Evolutionary conservation across 108 stramenopile genomes (phyloP).

Genomic region (Discostella pseudostelligera): DNA sequence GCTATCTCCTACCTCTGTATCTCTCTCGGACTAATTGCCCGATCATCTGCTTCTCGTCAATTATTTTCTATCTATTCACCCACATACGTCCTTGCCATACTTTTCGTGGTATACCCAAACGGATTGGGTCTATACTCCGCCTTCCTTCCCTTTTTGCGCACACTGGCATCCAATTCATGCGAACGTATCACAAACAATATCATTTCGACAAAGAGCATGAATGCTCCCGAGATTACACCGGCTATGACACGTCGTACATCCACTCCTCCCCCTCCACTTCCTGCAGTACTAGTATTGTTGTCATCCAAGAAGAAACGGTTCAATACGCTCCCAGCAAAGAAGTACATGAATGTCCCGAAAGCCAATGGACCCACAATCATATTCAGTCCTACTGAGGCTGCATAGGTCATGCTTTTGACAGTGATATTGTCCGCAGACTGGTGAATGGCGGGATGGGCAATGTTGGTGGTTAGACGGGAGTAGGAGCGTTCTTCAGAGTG

Average conservation of each 20-base stretch:
- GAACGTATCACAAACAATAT: constrained; percentile 84
- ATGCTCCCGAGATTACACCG: constrained; percentile 70
- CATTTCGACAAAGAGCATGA: constrained; percentile 89
- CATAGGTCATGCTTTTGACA: constrained; percentile 79
- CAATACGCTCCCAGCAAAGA: constrained; percentile 69
- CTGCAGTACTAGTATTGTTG: neutral
- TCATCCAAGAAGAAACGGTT: constrained; percentile 44
- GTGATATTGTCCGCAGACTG: constrained; percentile 64
- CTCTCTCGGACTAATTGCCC: too few relatives aligned
- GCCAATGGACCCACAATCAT: constrained; percentile 86
- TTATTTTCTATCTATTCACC: too few relatives aligned
- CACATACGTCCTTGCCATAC: constrained; percentile 26
- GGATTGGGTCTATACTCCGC: constrained; percentile 52
- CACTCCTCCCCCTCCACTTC: constrained; percentile 6
- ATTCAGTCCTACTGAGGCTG: constrained; percentile 77
- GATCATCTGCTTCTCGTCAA: too few relatives aligned
- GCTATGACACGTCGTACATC: constrained; percentile 75
- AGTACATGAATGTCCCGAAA: constrained; percentile 85
- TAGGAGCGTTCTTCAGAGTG: constrained; percentile 69
- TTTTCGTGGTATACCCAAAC: constrained; percentile 48
- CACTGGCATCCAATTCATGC: constrained; percentile 70
- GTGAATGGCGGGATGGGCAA: constrained; percentile 25
- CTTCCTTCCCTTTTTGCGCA: constrained; percentile 59
- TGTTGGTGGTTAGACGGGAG: constrained; percentile 54
- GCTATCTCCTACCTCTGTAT: too few relatives aligned